Conservation (phyloP, 202 grass and related monocot genomes). For the Brachypodium distachyon region DNA sequence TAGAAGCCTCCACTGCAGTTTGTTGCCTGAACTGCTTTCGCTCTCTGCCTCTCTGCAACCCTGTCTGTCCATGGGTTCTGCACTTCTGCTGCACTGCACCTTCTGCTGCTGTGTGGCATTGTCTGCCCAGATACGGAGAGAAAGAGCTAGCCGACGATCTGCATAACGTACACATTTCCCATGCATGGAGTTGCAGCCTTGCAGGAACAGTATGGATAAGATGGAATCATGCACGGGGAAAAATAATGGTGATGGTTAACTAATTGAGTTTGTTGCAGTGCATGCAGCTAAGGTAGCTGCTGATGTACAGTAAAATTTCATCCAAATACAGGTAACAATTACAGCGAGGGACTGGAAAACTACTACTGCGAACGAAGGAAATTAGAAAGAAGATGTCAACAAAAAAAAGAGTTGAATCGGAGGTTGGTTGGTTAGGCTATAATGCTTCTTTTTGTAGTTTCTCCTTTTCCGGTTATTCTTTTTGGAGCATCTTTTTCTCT, state of each 20-base stretch:
- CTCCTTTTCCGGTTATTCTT: slow-evolving; percentile 24
- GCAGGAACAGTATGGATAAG: neutral
- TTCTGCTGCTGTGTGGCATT: neutral
- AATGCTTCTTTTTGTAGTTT: slow-evolving; percentile 39
- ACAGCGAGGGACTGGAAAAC: slow-evolving; percentile 29
- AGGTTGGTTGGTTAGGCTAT: slow-evolving; percentile 44
- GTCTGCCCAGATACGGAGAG: neutral
- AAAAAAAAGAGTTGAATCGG: slow-evolving; percentile 20
- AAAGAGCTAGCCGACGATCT: neutral
- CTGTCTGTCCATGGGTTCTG: neutral
- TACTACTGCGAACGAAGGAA: neutral
- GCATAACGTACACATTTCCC: neutral
- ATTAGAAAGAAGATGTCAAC: neutral
- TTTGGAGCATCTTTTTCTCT: slow-evolving; percentile 31
- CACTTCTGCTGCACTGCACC: neutral
- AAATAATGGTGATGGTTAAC: neutral
- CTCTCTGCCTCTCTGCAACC: neutral
- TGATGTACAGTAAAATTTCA: slow-evolving; percentile 44
- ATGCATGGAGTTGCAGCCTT: no score
- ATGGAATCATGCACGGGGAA: neutral
- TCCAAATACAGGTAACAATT: slow-evolving; percentile 36
- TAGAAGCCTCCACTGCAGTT: slow-evolving; percentile 33
- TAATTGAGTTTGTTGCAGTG: slow-evolving; percentile 18
- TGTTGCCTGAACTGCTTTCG: neutral
- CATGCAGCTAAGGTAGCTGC: neutral